Evolutionary conservation across 2,329 filamentous ascomycete genomes (phyloP).

Genomic region (Diplodia scrobiculata): DNA sequence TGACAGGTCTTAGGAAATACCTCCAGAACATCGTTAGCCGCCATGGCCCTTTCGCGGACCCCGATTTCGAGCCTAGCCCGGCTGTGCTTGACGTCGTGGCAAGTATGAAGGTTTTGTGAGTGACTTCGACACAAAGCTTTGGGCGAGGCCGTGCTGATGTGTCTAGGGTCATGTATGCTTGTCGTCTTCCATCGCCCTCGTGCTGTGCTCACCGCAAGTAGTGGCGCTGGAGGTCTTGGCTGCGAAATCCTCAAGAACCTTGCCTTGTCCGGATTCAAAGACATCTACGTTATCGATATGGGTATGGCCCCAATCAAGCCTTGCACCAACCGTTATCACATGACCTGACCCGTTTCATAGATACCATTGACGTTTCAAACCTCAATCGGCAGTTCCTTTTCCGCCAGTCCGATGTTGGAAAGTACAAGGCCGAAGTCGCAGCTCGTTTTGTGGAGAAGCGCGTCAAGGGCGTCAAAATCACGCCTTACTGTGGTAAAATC

Average conservation of each 20-base stretch:
- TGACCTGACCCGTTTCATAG: constrained; percentile 48
- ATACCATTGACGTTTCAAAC: constrained; percentile 98
- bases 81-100: constrained; percentile 49
- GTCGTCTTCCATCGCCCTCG: background rate
- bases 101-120: constrained; percentile 64
- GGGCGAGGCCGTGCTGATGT: background rate
- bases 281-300: constrained; percentile 99
- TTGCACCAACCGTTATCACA: background rate
- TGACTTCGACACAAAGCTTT: constrained; percentile 28
- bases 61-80: constrained; percentile 56
- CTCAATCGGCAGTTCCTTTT: constrained; percentile 98
- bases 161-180: constrained; percentile 45
- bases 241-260: constrained; percentile 97
- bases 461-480: constrained; percentile 89
- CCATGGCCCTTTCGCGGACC: constrained; percentile 77
- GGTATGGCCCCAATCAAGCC: constrained; percentile 54
- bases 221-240: constrained; percentile 88
- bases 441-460: constrained; percentile 87
- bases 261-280: constrained; percentile 89
- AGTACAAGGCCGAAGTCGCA: constrained; percentile 89
- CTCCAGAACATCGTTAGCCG: constrained; percentile 78
- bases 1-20: constrained; percentile 65
- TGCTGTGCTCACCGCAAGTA: constrained; percentile 52
- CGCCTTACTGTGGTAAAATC: constrained; percentile 89
- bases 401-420: constrained; percentile 85